phyloP scores from a whole-genome alignment of 306 rosid species.

The Prosopis cineraria region DNA sequence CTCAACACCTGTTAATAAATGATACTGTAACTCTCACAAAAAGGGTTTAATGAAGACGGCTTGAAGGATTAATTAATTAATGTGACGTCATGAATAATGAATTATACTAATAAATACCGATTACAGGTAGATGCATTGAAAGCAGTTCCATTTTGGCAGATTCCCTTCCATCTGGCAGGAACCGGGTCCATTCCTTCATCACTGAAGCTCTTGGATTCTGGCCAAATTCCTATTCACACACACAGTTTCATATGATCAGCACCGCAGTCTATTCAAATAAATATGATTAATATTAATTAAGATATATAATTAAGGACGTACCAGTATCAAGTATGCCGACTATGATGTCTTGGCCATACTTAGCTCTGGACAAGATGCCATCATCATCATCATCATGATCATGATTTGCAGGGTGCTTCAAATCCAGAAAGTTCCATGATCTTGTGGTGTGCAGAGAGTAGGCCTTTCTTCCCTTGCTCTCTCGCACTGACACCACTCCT shows the following conservation, averaged over 20 bases:
- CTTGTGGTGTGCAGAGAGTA: constrained; percentile 62
- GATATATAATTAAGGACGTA: constrained; percentile 14
- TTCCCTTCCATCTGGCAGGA: constrained; percentile 79
- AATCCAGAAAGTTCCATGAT: constrained; percentile 56
- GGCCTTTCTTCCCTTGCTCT: constrained; percentile 40
- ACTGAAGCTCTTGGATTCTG: constrained; percentile 47
- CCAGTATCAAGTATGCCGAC: constrained; percentile 77
- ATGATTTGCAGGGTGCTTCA: constrained; percentile 33
- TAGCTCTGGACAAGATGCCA: constrained; percentile 50
- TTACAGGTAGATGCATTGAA: constrained; percentile 65
- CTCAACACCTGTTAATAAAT: too few species aligned
- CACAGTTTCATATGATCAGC: too few species aligned
- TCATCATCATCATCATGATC: neutral
- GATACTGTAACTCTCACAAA: too few species aligned
- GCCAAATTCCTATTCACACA: constrained; percentile 74
- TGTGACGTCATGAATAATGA: too few species aligned
- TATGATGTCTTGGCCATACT: constrained; percentile 56
- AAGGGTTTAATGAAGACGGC: too few species aligned
- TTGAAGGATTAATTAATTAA: too few species aligned
- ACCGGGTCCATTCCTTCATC: constrained; percentile 64
- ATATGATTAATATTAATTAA: too few species aligned
- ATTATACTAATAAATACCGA: constrained; percentile 37
- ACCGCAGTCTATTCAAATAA: too few species aligned
- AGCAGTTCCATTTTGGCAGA: constrained; percentile 65
- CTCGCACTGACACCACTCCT: constrained; percentile 48